These are phyloP conservation scores for Saturnispora serradocipensis DNA, from an alignment of 805 yeast genomes.

Conservation along the genomic window DNA sequence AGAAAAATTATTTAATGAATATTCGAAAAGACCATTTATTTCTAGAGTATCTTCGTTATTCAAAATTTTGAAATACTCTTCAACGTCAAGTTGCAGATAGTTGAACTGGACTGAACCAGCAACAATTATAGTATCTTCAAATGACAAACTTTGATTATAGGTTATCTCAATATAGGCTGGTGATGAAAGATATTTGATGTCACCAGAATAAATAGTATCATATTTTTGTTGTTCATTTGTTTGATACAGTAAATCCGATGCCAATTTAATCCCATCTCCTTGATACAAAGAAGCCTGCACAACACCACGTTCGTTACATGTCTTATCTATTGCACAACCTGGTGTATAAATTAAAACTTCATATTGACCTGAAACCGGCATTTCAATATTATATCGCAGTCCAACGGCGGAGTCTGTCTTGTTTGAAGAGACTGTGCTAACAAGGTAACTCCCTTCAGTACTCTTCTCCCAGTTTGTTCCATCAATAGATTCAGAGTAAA, in stretches of 20 bases:
- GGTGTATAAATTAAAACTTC: constrained; percentile 72
- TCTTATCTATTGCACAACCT: constrained; percentile 62
- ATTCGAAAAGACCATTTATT: constrained; percentile 78
- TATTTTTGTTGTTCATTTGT: constrained; percentile 74
- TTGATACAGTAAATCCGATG: constrained; percentile 53
- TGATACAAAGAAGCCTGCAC: constrained; percentile 66
- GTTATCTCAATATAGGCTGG: constrained; percentile 34
- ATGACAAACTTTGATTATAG: constrained; percentile 26
- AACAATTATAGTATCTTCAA: constrained; percentile 44
- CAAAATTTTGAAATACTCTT: constrained; percentile 20
- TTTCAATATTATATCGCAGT: constrained; percentile 55
- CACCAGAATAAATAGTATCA: constrained; percentile 68
- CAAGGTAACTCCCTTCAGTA: constrained; percentile 16
- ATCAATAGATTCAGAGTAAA: constrained; percentile 12
- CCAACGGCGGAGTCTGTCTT: constrained; percentile 27
- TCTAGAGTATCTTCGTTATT: constrained; percentile 6
- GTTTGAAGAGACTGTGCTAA: constrained; percentile 21
- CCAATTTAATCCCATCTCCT: constrained; percentile 34
- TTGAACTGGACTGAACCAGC: constrained; percentile 51
- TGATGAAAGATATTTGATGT: constrained; percentile 37
- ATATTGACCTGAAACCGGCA: constrained; percentile 67
- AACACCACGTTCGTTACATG: constrained; percentile 65
- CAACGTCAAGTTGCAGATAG: constrained; percentile 23
- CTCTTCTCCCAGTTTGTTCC: constrained; percentile 19
- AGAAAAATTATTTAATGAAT: constrained; percentile 55